These are phyloP conservation scores for Podospora didyma DNA, from an alignment of 495 filamentous ascomycete species.

Conservation along the genomic window DNA sequence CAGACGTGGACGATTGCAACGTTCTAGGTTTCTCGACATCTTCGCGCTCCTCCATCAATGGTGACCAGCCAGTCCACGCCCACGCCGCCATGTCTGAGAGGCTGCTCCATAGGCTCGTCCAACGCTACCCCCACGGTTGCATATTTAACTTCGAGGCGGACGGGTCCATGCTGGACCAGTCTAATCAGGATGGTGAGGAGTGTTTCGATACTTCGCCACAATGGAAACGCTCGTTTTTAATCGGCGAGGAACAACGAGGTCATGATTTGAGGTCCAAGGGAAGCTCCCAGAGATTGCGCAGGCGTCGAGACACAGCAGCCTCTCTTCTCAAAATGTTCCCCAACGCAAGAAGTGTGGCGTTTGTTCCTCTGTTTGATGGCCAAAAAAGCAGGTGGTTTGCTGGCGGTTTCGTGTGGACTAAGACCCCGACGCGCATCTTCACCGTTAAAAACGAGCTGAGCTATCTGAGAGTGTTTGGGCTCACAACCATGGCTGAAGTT, in stretches of 20 bases:
- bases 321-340: slow-evolving; percentile 35
- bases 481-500: slow-evolving; percentile 56
- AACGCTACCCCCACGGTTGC: slow-evolving; percentile 58
- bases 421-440: slow-evolving; percentile 39
- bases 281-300: background rate
- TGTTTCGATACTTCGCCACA: background rate
- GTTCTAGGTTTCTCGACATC: slow-evolving; percentile 36
- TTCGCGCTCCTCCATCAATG: slow-evolving; percentile 18
- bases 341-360: slow-evolving; percentile 50
- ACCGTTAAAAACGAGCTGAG: slow-evolving; percentile 41
- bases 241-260: background rate
- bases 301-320: slow-evolving; percentile 6
- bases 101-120: slow-evolving; percentile 50
- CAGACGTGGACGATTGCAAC: slow-evolving; percentile 2
- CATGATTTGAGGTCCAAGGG: background rate
- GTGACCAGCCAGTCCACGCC: slow-evolving; percentile 4
- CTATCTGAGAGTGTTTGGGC: slow-evolving; percentile 49
- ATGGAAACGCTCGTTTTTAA: background rate
- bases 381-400: slow-evolving; percentile 62
- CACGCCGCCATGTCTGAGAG: slow-evolving; percentile 18
- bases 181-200: slow-evolving; percentile 13
- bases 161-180: slow-evolving; percentile 11
- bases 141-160: slow-evolving; percentile 53
- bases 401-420: slow-evolving; percentile 61
- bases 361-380: slow-evolving; percentile 64